A percentile compares a stretch with the other conserved stretches of the same genome.
These are phyloP conservation scores for Fusarium albosuccineum DNA, from an alignment of 2,329 filamentous ascomycete genomes.

Conservation along the genomic window DNA sequence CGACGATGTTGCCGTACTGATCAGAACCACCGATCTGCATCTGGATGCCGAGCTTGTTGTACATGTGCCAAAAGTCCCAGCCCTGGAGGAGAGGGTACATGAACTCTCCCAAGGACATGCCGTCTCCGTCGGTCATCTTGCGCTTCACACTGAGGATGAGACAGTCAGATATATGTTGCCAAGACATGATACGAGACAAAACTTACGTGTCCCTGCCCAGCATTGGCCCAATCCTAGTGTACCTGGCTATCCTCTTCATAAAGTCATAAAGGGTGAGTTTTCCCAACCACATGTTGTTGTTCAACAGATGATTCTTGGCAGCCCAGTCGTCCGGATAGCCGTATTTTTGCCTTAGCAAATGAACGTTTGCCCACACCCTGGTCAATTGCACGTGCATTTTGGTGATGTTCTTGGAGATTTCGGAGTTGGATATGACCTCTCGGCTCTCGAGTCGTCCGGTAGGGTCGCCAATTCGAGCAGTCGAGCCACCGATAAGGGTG, in stretches of 20 bases:
- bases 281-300: slow-evolving; percentile 89
- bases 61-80: slow-evolving; percentile 97
- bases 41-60: slow-evolving; percentile 73
- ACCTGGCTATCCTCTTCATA: slow-evolving; percentile 77
- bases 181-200: background rate
- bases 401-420: slow-evolving; percentile 73
- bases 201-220: slow-evolving; percentile 87
- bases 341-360: slow-evolving; percentile 72
- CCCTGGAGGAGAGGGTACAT: slow-evolving; percentile 92
- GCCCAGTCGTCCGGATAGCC: slow-evolving; percentile 73
- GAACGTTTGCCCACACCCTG: slow-evolving; percentile 80
- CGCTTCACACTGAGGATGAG: slow-evolving; percentile 72
- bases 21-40: slow-evolving; percentile 96
- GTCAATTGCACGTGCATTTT: slow-evolving; percentile 78
- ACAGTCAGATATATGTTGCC: slow-evolving; percentile 36
- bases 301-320: slow-evolving; percentile 76
- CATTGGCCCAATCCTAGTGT: slow-evolving; percentile 86
- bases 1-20: slow-evolving; percentile 95
- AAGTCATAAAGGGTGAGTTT: slow-evolving; percentile 80
- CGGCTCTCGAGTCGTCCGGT: slow-evolving; percentile 76
- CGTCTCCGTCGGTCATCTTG: slow-evolving; percentile 86
- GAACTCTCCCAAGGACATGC: slow-evolving; percentile 96
- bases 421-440: slow-evolving; percentile 62
- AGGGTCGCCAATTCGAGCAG: slow-evolving; percentile 83
- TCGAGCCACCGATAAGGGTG: slow-evolving; percentile 79